Evolutionary conservation across 371 early-diverging fungal genomes (phyloP).

Genomic region (Mortierella sp.): DNA sequence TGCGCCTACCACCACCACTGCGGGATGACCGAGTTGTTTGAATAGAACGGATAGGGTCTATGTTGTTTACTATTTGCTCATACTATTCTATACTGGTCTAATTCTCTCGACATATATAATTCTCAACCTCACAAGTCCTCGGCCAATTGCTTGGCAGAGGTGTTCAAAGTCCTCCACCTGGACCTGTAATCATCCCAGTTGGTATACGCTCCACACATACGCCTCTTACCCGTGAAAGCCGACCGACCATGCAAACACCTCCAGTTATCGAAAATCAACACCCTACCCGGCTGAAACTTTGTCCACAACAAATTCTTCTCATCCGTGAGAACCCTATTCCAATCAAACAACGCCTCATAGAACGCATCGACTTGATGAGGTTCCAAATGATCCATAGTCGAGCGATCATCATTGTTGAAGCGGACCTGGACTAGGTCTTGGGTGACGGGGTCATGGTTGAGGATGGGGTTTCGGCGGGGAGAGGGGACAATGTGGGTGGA

Average conservation of each 20-base stretch:
- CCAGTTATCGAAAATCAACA: slow-evolving; percentile 90
- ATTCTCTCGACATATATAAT: neutral
- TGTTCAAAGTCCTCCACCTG: slow-evolving; percentile 59
- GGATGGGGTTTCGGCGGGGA: slow-evolving; percentile 74
- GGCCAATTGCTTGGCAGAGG: slow-evolving; percentile 29
- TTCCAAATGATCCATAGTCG: slow-evolving; percentile 69
- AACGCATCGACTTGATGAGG: slow-evolving; percentile 71
- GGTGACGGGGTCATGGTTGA: slow-evolving; percentile 72
- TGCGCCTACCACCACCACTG: neutral
- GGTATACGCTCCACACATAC: slow-evolving; percentile 85
- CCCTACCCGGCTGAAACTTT: slow-evolving; percentile 79
- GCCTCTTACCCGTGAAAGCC: slow-evolving; percentile 82
- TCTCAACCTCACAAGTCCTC: slow-evolving; percentile 26
- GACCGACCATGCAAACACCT: slow-evolving; percentile 89
- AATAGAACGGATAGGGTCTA: neutral
- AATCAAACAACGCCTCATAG: slow-evolving; percentile 81
- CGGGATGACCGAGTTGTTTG: neutral
- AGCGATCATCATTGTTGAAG: slow-evolving; percentile 92
- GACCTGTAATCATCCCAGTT: slow-evolving; percentile 88
- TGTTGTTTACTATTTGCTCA: no score
- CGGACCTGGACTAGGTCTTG: slow-evolving; percentile 80
- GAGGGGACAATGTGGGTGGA: slow-evolving; percentile 77
- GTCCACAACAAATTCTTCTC: slow-evolving; percentile 77
- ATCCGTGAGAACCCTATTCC: slow-evolving; percentile 75
- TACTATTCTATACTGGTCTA: neutral